Evolutionary conservation across 2,329 filamentous ascomycete genomes (phyloP).

Genomic region (Chrysoporthe puriensis): DNA sequence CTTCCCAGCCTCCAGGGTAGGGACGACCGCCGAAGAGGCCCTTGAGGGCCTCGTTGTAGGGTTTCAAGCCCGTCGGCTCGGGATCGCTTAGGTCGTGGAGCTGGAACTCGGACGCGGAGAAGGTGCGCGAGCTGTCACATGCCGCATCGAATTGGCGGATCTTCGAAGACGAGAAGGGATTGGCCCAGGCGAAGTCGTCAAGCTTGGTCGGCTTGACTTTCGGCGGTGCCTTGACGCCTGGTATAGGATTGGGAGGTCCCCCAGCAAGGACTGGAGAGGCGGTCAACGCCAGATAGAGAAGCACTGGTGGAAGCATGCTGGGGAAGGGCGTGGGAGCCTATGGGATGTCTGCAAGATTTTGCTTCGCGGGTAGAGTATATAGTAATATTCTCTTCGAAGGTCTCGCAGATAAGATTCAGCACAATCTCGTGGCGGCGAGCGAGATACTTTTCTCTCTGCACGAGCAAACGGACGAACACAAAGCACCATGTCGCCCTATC

Average conservation of each 20-base stretch:
- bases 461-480: background rate
- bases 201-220: conserved; percentile 41
- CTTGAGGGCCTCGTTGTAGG: conserved; percentile 46
- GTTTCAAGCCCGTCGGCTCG: conserved; percentile 44
- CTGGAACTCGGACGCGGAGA: conserved; percentile 46
- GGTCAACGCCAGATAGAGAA: conserved; percentile 34
- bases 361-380: background rate
- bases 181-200: conserved; percentile 45
- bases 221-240: conserved; percentile 28
- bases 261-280: conserved; percentile 29
- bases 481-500: background rate
- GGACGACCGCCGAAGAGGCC: conserved; percentile 43
- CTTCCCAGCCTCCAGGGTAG: conserved; percentile 57
- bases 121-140: conserved; percentile 42
- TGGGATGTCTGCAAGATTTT: background rate
- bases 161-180: conserved; percentile 42
- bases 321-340: conserved; percentile 24
- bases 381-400: background rate
- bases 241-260: conserved; percentile 28
- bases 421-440: background rate
- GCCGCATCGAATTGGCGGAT: conserved; percentile 38
- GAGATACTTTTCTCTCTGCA: background rate
- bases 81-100: conserved; percentile 47
- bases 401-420: background rate
- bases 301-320: conserved; percentile 18